Conservation (phyloP, 768 basidiomycete genomes). For the Xerocomellus chrysenteron region DNA sequence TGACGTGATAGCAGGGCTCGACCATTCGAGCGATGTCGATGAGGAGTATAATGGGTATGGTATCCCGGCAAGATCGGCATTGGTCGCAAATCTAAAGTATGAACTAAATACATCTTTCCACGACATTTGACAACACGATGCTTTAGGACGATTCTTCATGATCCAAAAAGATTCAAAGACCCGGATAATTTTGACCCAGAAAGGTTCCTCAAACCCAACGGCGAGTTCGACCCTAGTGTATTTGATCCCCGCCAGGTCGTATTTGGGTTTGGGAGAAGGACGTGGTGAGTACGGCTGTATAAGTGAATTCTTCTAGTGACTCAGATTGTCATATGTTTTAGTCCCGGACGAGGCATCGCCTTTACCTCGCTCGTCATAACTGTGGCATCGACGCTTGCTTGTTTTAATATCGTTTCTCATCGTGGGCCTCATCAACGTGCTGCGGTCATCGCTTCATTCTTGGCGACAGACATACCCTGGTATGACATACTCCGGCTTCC, state of each 20-base stretch:
- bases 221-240: background rate
- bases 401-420: background rate
- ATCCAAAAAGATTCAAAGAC: background rate
- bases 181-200: background rate
- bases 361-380: slow-evolving; percentile 2
- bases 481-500: background rate
- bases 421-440: background rate
- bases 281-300: background rate
- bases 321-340: background rate
- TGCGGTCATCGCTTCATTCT: background rate
- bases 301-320: background rate
- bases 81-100: slow-evolving; percentile 4
- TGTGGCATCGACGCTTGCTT: slow-evolving; percentile 2
- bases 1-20: background rate
- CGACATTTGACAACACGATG: background rate
- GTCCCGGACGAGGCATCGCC: slow-evolving; percentile 3
- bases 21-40: slow-evolving; percentile 3
- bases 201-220: background rate
- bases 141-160: slow-evolving; percentile 1
- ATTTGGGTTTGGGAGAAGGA: slow-evolving; percentile 8
- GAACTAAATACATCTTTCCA: background rate
- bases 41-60: slow-evolving; percentile 3
- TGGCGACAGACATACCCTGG: slow-evolving; percentile 7
- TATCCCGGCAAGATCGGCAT: slow-evolving; percentile 1
- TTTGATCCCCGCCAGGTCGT: slow-evolving; percentile 6